Base-by-base conservation (phyloP, 2,329 filamentous ascomycete species). In the Aspergillus neotritici region DNA sequence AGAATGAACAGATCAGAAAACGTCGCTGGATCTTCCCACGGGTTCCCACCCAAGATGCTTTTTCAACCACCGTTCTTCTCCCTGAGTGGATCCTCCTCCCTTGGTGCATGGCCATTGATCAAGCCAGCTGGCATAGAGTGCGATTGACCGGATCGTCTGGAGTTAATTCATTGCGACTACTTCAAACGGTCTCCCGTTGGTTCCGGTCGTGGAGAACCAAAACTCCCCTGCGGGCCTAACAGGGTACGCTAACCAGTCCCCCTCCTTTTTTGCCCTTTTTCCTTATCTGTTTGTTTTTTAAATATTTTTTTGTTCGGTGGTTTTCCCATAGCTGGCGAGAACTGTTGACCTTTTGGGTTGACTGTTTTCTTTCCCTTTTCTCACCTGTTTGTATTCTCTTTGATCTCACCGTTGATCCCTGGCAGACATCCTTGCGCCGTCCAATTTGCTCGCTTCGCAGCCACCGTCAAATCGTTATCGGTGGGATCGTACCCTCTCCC, bases 151-250 rank as follows among this genome's bases (percentile, higher is more conserved):
- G 11, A 16, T 33, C 11, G 8, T 16, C 28, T 37, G 21, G 35
- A 15, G 21, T 17, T 35, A 29, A 31, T 48, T 41, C 37, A 44
- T 47, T 49, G 45, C 37, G 35, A 48, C 48, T 47, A 47, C 44
- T 34, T 47, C 46, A 51, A 43, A 47, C 45, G 15, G 43, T 46
- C 30, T 14, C 28, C 31, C 38, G 34, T 40, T 41, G 43, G 43
- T 46, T 36, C 43, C 43, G 40, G 40, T 40, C 40, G 36, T 34
- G 45, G 45, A 41, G 45, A 38, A 34, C 12, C 41, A 6, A 25
- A 25, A 25, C 21, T 25, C 21, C 17, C 21, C 21, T 25, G 21
- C 21, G 21, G 21, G 21, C 21, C 21, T 9, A 25, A 25, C 5
- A 25, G 21, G 9, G 21, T 25, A 25, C 21, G 21, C 21, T 25